Evolutionary conservation across 2,329 filamentous ascomycete genomes (phyloP).

Genomic region (Sporothrix brunneoviolacea): DNA sequence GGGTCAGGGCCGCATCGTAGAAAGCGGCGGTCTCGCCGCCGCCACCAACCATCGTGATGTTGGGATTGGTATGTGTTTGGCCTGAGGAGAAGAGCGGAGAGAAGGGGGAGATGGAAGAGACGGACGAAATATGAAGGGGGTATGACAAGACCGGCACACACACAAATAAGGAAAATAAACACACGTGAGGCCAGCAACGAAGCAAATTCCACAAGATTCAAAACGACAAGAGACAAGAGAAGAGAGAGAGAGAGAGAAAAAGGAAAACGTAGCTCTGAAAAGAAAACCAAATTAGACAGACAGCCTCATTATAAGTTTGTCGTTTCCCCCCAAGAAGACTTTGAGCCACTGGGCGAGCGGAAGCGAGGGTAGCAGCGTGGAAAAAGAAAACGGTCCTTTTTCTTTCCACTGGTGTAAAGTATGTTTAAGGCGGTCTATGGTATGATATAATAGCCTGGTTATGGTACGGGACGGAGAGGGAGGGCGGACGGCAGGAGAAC

Average conservation of each 20-base stretch:
- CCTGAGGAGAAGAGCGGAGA: not conserved
- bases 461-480: not conserved
- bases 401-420: too few relatives aligned
- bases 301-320: too few relatives aligned
- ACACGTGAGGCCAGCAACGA: too few relatives aligned
- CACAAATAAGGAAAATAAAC: too few relatives aligned
- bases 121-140: not conserved
- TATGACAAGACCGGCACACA: not conserved
- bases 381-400: not conserved
- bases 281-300: not conserved
- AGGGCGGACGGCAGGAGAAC: not conserved
- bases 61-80: too few relatives aligned
- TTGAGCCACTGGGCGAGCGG: not conserved
- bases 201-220: not conserved
- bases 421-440: too few relatives aligned
- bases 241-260: not conserved
- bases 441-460: too few relatives aligned
- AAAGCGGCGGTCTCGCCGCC: constrained; percentile 2
- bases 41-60: constrained; percentile 13
- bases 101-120: not conserved
- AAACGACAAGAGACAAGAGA: not conserved
- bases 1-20: constrained; percentile 46
- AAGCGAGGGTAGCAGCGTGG: not conserved
- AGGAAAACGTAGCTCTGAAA: not conserved
- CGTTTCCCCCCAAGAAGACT: not conserved